phyloP scores from a whole-genome alignment of 2,329 filamentous ascomycete genomes.

The Verticillium isaacii region DNA sequence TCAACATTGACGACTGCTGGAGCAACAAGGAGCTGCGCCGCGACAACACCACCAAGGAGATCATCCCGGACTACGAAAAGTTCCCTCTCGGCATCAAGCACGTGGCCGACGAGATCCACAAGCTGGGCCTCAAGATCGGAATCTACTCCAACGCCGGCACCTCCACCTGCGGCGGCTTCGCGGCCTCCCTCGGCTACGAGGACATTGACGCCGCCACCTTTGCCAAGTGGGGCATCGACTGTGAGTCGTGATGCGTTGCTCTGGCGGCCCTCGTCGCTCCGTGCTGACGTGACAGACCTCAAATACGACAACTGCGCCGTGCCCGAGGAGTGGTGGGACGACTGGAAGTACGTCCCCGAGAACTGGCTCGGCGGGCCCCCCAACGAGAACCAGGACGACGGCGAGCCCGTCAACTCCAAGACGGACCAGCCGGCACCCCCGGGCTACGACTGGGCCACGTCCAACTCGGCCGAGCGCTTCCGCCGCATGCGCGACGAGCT shows the following conservation, averaged over 20 bases:
- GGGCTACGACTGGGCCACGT: conserved; percentile 45
- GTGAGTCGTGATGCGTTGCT: conserved; percentile 19
- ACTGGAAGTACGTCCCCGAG: conserved; percentile 23
- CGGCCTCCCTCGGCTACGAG: conserved; percentile 53
- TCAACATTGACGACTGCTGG: conserved; percentile 63
- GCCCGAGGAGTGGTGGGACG: conserved; percentile 29
- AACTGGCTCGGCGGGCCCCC: conserved; percentile 24
- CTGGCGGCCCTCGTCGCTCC: neutral
- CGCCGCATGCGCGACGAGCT: conserved; percentile 47
- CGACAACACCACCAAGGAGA: conserved; percentile 33
- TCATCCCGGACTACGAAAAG: conserved; percentile 40
- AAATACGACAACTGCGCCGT: conserved; percentile 55
- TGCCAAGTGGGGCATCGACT: conserved; percentile 55
- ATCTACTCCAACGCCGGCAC: conserved; percentile 54
- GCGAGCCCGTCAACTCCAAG: conserved; percentile 19
- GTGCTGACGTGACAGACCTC: conserved; percentile 28
- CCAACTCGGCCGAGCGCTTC: conserved; percentile 42
- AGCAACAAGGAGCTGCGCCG: conserved; percentile 33
- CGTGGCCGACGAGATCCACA: conserved; percentile 48
- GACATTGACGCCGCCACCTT: conserved; percentile 52
- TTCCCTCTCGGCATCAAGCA: conserved; percentile 56
- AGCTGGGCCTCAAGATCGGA: conserved; percentile 54
- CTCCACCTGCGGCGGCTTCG: conserved; percentile 50
- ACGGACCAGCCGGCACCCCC: conserved; percentile 33
- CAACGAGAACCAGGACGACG: conserved; percentile 13